phyloP scores from a whole-genome alignment of 83 land plant species.

The Thuja plicata region DNA sequence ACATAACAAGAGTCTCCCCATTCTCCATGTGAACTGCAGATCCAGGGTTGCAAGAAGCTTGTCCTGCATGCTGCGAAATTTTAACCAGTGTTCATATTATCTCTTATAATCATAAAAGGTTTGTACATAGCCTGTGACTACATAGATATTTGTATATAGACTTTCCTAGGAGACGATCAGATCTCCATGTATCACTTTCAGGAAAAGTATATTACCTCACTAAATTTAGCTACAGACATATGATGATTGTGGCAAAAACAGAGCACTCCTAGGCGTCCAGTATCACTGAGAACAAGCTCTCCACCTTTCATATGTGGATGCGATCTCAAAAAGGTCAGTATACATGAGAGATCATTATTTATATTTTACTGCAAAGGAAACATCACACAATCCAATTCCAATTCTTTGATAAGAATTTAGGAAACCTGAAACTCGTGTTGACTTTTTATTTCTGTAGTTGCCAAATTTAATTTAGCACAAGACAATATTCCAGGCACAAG shows the following conservation, averaged over 20 bases:
- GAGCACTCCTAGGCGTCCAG: conserved; percentile 67
- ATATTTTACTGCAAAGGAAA: conserved; percentile 7
- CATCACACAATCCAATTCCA: not conserved
- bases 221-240: conserved; percentile 76
- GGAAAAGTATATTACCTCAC: conserved; percentile 51
- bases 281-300: conserved; percentile 54
- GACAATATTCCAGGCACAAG: not conserved
- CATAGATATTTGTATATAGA: not conserved
- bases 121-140: not conserved
- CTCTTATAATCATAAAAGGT: not conserved
- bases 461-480: not conserved
- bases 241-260: conserved; percentile 65
- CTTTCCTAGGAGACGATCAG: not conserved
- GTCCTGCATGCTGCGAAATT: conserved; percentile 74
- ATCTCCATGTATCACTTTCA: not conserved
- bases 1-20: conserved; percentile 71
- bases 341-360: not conserved
- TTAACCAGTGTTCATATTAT: not conserved
- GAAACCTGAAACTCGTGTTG: not conserved
- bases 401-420: not conserved
- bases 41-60: conserved; percentile 54
- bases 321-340: not conserved
- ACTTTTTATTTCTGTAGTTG: not conserved
- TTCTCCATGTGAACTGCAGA: conserved; percentile 62
- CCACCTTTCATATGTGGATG: conserved; percentile 47